Percentiles rank a stretch among this genome's conserved stretches.
phyloP scores from a whole-genome alignment of 2,329 filamentous ascomycete genomes.

The Gaeumannomyces sp. region DNA sequence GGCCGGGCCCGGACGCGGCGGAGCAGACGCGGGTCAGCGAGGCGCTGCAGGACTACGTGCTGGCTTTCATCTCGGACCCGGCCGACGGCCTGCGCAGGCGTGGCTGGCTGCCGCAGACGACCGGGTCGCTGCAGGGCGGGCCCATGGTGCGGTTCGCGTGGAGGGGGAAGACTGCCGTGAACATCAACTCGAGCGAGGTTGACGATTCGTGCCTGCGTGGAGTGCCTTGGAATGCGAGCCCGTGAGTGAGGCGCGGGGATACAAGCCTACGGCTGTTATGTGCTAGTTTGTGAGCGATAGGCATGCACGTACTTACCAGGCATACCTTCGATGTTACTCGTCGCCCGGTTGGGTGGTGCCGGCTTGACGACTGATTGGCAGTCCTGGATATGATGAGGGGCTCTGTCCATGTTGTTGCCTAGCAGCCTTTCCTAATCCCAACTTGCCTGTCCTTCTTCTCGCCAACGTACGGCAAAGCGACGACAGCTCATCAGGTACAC shows the following conservation, averaged over 20 bases:
- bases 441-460: too few species aligned
- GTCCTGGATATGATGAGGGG: too few species aligned
- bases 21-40: slow-evolving; percentile 18
- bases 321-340: too few species aligned
- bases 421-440: too few species aligned
- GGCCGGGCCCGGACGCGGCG: slow-evolving; percentile 2
- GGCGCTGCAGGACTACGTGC: slow-evolving; percentile 20
- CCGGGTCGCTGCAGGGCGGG: slow-evolving; percentile 2
- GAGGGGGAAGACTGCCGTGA: slow-evolving; percentile 4
- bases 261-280: not conserved
- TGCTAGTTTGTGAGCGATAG: too few species aligned
- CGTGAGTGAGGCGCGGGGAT: not conserved
- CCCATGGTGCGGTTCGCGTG: slow-evolving; percentile 12
- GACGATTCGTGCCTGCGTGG: slow-evolving; percentile 11
- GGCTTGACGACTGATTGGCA: too few species aligned
- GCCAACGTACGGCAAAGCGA: too few species aligned
- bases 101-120: slow-evolving; percentile 19
- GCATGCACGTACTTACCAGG: too few species aligned
- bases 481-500: too few species aligned
- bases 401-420: too few species aligned
- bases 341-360: too few species aligned
- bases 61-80: slow-evolving; percentile 19
- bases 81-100: slow-evolving; percentile 15
- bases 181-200: slow-evolving; percentile 12
- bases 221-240: slow-evolving; percentile 8